Conservation (phyloP, 345 rosid species). For the Eutrema japonicum region DNA sequence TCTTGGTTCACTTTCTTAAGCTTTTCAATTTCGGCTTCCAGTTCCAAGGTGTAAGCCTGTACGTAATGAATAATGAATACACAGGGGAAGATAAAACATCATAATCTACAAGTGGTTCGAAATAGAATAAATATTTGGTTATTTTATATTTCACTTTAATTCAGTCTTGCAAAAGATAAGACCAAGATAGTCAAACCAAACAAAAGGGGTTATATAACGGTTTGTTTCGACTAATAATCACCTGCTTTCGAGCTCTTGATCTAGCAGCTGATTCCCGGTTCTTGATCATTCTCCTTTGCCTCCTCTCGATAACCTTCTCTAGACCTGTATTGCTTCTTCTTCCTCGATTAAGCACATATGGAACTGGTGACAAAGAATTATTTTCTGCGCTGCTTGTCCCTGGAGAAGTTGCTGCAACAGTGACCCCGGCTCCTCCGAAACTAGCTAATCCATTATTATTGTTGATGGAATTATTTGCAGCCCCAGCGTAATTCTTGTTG, state of each 20-base stretch:
- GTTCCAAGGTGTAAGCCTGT: conserved; percentile 96
- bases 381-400: conserved; percentile 64
- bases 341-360: conserved; percentile 75
- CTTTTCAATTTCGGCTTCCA: conserved; percentile 91
- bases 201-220: conserved; percentile 2
- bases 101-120: conserved; percentile 14
- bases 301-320: conserved; percentile 93
- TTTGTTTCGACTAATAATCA: conserved; percentile 31
- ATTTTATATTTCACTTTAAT: not conserved
- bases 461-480: conserved; percentile 50
- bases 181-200: conserved; percentile 8
- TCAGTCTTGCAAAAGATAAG: not conserved
- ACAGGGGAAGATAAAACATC: not conserved
- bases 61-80: conserved; percentile 12
- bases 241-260: conserved; percentile 99
- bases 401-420: conserved; percentile 65
- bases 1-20: conserved; percentile 79
- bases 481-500: conserved; percentile 48
- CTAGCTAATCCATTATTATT: conserved; percentile 52
- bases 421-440: conserved; percentile 56
- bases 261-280: conserved; percentile 98
- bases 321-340: conserved; percentile 64
- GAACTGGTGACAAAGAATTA: conserved; percentile 74
- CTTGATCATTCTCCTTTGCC: conserved; percentile 98
- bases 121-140: conserved; percentile 20